Evolutionary conservation across 257 asterid species (phyloP).

Genomic region (Solanum pinnatisectum): DNA sequence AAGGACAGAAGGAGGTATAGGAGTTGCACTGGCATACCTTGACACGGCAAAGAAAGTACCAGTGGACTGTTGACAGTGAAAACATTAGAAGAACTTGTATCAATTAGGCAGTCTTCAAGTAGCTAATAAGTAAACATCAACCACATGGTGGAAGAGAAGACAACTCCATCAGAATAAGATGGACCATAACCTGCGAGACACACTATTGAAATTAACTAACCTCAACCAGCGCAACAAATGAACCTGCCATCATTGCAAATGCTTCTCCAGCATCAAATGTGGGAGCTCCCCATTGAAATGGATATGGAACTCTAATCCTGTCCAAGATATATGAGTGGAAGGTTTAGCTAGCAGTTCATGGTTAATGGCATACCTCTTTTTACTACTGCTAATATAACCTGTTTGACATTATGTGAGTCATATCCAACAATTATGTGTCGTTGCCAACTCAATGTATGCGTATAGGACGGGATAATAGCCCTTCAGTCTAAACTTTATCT

Average conservation of each 20-base stretch:
- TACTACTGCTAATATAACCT: neutral
- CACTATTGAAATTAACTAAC: slow-evolving; percentile 11
- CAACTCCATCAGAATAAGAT: neutral
- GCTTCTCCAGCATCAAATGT: slow-evolving; percentile 88
- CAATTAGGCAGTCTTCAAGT: neutral
- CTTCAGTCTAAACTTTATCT: neutral
- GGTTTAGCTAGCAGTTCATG: neutral
- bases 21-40: slow-evolving; percentile 91
- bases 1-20: slow-evolving; percentile 82
- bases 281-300: slow-evolving; percentile 98
- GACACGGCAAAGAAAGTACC: slow-evolving; percentile 87
- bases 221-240: slow-evolving; percentile 90
- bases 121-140: neutral
- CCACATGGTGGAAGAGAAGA: neutral
- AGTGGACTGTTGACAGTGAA: slow-evolving; percentile 50
- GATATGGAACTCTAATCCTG: slow-evolving; percentile 94
- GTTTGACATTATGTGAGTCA: neutral
- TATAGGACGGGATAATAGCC: neutral
- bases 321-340: neutral
- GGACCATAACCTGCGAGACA: neutral
- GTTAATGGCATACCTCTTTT: neutral
- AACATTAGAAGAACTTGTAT: neutral
- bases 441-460: neutral
- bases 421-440: neutral
- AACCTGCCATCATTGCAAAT: slow-evolving; percentile 94